phyloP scores from a whole-genome alignment of 768 basidiomycete genomes.

The Rubroboletus pulcherrimus region DNA sequence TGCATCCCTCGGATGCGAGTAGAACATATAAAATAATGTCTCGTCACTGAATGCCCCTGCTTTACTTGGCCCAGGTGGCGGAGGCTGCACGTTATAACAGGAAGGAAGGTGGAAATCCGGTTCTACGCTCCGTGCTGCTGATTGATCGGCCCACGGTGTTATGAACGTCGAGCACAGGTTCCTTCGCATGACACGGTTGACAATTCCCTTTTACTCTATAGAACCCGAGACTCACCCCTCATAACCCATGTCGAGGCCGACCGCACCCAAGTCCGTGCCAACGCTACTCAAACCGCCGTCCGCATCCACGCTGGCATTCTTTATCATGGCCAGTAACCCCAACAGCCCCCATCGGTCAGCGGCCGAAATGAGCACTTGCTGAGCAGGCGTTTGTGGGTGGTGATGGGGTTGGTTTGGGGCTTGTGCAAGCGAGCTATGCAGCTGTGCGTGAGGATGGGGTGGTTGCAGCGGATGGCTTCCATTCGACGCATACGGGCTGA shows the following conservation, averaged over 20 bases:
- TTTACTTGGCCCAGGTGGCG: conserved; percentile 77
- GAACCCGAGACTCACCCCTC: conserved; percentile 59
- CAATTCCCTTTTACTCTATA: conserved; percentile 14
- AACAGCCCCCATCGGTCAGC: conserved; percentile 95
- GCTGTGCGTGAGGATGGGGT: conserved; percentile 35
- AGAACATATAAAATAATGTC: conserved; percentile 98
- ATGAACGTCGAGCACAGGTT: conserved; percentile 91
- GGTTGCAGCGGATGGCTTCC: conserved; percentile 35
- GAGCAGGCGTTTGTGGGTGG: conserved; percentile 83
- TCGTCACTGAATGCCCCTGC: conserved; percentile 89
- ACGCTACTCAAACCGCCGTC: conserved; percentile 80
- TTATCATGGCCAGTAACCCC: conserved; percentile 82
- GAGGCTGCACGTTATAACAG: conserved; percentile 91
- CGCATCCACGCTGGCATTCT: conserved; percentile 68
- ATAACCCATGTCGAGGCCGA: conserved; percentile 87
- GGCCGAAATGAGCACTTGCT: conserved; percentile 88
- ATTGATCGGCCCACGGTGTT: conserved; percentile 94
- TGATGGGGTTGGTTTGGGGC: conserved; percentile 36
- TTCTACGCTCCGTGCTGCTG: conserved; percentile 80
- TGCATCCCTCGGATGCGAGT: conserved; percentile 86
- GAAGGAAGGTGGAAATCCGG: conserved; percentile 88
- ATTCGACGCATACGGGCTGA: conserved; percentile 34
- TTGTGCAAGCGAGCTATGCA: conserved; percentile 28
- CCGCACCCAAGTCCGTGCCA: conserved; percentile 87
- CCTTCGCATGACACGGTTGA: conserved; percentile 34